These are phyloP conservation scores for Pseudozyma pruni DNA, from an alignment of 1,284 basidiomycete species.

Conservation along the genomic window DNA sequence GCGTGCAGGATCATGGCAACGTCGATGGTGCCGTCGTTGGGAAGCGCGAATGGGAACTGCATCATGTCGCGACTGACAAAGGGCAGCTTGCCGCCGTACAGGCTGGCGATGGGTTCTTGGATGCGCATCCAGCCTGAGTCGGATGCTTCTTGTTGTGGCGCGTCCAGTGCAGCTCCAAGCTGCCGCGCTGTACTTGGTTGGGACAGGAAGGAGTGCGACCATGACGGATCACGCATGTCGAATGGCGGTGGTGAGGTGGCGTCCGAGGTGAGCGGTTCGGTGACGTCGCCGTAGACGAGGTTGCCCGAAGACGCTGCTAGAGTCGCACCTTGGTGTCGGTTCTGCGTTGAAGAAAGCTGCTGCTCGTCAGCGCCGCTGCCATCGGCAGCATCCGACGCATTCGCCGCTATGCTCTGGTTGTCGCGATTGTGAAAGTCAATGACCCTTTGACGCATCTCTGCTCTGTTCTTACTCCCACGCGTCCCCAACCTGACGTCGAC, in stretches of 20 bases:
- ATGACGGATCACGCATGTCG: constrained; percentile 50
- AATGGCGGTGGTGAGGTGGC: constrained; percentile 18
- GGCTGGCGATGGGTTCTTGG: constrained; percentile 45
- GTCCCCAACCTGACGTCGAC: constrained; percentile 60
- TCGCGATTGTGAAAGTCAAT: constrained; percentile 17
- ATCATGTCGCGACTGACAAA: constrained; percentile 63
- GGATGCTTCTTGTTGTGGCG: constrained; percentile 2
- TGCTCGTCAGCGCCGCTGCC: neutral
- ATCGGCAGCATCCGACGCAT: no score
- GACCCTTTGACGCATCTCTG: constrained; percentile 57
- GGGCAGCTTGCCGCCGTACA: constrained; percentile 65
- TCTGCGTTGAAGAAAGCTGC: neutral
- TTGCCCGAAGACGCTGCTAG: neutral
- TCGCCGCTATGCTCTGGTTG: no score
- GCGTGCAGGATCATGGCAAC: constrained; percentile 54
- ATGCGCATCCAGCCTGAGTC: constrained; percentile 48
- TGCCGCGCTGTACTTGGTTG: constrained; percentile 2
- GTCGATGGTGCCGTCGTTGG: constrained; percentile 60
- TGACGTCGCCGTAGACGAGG: constrained; percentile 49
- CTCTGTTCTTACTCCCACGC: constrained; percentile 45
- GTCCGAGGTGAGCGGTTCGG: constrained; percentile 38
- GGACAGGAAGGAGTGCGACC: constrained; percentile 30
- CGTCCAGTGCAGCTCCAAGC: constrained; percentile 3
- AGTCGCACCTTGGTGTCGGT: neutral
- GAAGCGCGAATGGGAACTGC: constrained; percentile 63